These are phyloP conservation scores for Xylaria cubensis DNA, from an alignment of 495 filamentous ascomycete species.

Conservation along the genomic window DNA sequence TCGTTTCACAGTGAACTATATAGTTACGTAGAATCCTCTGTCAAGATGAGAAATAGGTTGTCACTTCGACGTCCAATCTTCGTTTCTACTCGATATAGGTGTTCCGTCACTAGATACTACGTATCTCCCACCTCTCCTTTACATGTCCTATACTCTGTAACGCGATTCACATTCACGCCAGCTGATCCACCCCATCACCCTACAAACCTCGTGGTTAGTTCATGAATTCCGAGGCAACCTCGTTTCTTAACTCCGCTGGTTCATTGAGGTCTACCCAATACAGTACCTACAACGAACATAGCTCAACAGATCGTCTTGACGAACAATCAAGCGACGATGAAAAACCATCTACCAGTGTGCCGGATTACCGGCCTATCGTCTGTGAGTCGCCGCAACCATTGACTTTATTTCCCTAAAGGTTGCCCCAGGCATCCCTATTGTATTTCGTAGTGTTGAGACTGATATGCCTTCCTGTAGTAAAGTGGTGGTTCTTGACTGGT, in stretches of 20 bases:
- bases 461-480: constrained; percentile 15
- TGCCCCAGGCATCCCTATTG: constrained; percentile 11
- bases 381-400: constrained; percentile 15
- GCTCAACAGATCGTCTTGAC: constrained; percentile 12
- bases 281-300: constrained; percentile 17
- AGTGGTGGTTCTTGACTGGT: constrained; percentile 17
- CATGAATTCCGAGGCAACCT: constrained; percentile 16
- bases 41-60: constrained; percentile 17
- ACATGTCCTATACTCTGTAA: constrained; percentile 2
- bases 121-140: constrained; percentile 8
- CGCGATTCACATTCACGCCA: too few species aligned
- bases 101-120: not conserved
- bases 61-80: constrained; percentile 11
- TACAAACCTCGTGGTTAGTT: constrained; percentile 11
- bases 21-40: constrained; percentile 3
- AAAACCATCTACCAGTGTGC: not conserved
- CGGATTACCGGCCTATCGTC: constrained; percentile 15
- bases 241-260: constrained; percentile 11
- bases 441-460: constrained; percentile 1
- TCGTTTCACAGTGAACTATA: constrained; percentile 13
- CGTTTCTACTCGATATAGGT: constrained; percentile 13
- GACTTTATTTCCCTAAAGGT: constrained; percentile 11
- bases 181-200: not conserved
- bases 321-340: constrained; percentile 19
- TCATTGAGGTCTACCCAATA: constrained; percentile 10